Evolutionary conservation across 495 filamentous ascomycete species (phyloP).

Genomic region (Amorphotheca resinae): DNA sequence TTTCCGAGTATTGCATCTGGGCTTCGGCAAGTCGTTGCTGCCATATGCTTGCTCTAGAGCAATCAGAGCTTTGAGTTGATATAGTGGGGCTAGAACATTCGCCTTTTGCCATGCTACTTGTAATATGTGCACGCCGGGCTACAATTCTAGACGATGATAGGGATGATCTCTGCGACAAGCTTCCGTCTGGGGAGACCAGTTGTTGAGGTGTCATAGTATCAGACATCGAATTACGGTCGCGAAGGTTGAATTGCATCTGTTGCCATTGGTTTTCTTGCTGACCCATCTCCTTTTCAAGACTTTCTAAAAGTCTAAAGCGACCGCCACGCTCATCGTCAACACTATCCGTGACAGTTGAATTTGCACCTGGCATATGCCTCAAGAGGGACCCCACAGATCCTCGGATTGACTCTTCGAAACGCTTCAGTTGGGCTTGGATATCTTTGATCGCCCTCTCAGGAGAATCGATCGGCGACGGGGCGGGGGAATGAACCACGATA

Average conservation of each 20-base stretch:
- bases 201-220: slow-evolving; percentile 26
- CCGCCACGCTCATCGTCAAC: slow-evolving; percentile 12
- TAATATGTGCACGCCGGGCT: slow-evolving; percentile 10
- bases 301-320: slow-evolving; percentile 31
- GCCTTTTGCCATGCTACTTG: slow-evolving; percentile 18
- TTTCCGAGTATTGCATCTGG: slow-evolving; percentile 32
- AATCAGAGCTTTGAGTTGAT: slow-evolving; percentile 20
- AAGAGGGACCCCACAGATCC: slow-evolving; percentile 15
- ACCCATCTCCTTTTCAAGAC: slow-evolving; percentile 41
- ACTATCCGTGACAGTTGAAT: slow-evolving; percentile 13
- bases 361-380: slow-evolving; percentile 17
- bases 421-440: slow-evolving; percentile 36
- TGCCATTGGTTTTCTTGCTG: slow-evolving; percentile 38
- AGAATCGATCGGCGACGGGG: slow-evolving; percentile 36
- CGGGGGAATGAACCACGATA: slow-evolving; percentile 17
- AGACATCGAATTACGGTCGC: slow-evolving; percentile 35
- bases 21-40: slow-evolving; percentile 28
- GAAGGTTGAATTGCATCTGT: slow-evolving; percentile 33
- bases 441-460: slow-evolving; percentile 33
- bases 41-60: slow-evolving; percentile 22
- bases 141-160: slow-evolving; percentile 3
- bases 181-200: background rate
- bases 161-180: slow-evolving; percentile 10
- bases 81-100: slow-evolving; percentile 17
- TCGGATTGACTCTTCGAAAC: slow-evolving; percentile 17